phyloP scores from a whole-genome alignment of 257 asterid genomes.

The Solanum ossicruentum region DNA sequence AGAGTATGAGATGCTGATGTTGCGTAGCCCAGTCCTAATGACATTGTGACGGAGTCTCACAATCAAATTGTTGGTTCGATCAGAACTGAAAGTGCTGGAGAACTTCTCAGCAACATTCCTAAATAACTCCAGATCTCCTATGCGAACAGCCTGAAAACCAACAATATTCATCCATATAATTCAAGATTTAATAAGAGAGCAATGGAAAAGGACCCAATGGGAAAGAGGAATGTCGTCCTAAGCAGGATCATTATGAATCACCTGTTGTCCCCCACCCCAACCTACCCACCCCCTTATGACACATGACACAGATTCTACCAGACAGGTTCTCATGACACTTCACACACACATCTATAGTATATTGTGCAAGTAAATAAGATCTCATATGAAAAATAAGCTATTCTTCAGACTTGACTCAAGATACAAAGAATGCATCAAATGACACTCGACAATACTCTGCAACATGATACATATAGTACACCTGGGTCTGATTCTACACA shows the following conservation, averaged over 20 bases:
- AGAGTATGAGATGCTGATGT: conserved; percentile 84
- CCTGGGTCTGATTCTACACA: neutral
- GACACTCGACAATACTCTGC: neutral
- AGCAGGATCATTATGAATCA: neutral
- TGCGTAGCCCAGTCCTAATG: conserved; percentile 77
- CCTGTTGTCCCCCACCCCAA: neutral
- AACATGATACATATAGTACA: neutral
- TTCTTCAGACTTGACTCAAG: neutral
- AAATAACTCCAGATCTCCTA: conserved; percentile 81
- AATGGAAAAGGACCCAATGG: neutral
- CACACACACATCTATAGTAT: neutral
- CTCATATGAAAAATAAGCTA: neutral
- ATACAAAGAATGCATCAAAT: neutral
- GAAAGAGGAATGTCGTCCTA: neutral
- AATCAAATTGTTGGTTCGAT: conserved; percentile 71
- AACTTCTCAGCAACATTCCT: conserved; percentile 66
- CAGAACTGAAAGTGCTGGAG: conserved; percentile 54
- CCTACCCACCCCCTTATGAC: neutral
- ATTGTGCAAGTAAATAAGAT: neutral
- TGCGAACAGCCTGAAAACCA: conserved; percentile 71
- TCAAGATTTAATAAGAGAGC: neutral
- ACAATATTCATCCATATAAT: neutral
- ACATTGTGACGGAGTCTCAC: conserved; percentile 86
- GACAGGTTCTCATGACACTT: neutral
- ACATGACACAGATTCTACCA: neutral